Base-by-base conservation (phyloP, 2,329 filamentous ascomycete genomes). In the Colletotrichum filicis region DNA sequence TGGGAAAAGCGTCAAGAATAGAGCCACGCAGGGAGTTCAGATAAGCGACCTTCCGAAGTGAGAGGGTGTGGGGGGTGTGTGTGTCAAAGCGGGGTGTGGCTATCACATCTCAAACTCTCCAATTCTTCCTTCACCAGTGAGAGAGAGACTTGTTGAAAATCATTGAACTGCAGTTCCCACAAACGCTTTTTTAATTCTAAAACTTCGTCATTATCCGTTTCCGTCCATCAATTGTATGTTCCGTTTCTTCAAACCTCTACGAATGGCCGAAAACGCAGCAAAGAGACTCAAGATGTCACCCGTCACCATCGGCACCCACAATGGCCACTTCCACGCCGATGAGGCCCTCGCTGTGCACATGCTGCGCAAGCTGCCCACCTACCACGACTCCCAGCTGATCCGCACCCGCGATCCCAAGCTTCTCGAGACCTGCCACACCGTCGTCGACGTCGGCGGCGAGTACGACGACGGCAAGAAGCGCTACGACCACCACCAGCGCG, bases 251-350 rank as follows among this genome's bases (percentile, higher is more conserved):
- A 63, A 22, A 35, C 35, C 62, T 9, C 28, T 76, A 75, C 84
- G 76, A 79, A 93, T 93, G 92, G 87, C 92, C 79, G 90, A 94
- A 87, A 89, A 87, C 80, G 89, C 92, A 79, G 85, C 92, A 75
- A 98, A 98, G 86, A 93, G 94, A 83, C 85, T 97, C 82, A 98
- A 97, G 89, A 94, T 92, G 78, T 74, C 74, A 61, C 73, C 74
- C 58, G 65, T 75, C 87, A 90, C 73, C 78, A 97, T 98, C 81
- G 97, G 95, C 80, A 99, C 97, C 35, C 97, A 99, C 90, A 98
- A 93, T 85, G 97, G 97, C 77, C 95, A 98, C 87, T 99, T 99
- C 89, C 97, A 99, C 87, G 97, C 97, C 82, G 97, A 99, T 84
- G 97, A 99, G 87, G 96, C 97, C 74, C 91, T 99, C 56, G 97